Base-by-base conservation (phyloP, 495 filamentous ascomycete species). In the Penicillium turbatum region DNA sequence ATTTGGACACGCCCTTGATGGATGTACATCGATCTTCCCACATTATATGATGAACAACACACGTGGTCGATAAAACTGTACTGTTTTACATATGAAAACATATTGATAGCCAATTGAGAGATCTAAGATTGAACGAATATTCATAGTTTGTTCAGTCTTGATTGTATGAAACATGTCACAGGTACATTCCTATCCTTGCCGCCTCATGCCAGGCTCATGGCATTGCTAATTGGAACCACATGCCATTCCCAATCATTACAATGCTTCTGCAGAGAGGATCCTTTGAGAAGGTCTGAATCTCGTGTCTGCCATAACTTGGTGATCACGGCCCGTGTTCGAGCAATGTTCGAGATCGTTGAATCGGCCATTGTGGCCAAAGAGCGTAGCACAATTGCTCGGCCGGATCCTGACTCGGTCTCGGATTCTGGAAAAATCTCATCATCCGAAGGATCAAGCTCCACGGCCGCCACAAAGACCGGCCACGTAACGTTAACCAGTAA, bases 401-500 rank as follows among this genome's bases (percentile, higher is more conserved):
- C 72, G 27, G 68, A 69, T 2, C 63, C 62, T 0, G 57, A 35
- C 3, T 57, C 48, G 7, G 48, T 55, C 17, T 54, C 46, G 1
- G 37, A 39, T n/a, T 63, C 62, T 1, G 50, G 57, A 62, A 67
- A 73, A 6, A 73, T 44, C 39, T 74, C 67, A 41, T 77, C 72
- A 12, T 68, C 59, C 2, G 64, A 49, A 3, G 73, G 72, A 29
- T 77, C 70, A 2, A 77, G 61, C 39, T 77, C 73, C 10, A 75
- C 70, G 3, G 71, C 72, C 3, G 71, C 73, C 39, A 77, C 73
- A 51, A 77, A 77, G 1, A 77, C 56, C n/a, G 73, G 72, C 70
- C 71, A 77, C 31, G 70, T 68, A 36, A 74, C 62, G 48, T 67
- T 70, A 24, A 66, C 62, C 12, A 65, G 39, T 7, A 59, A 55